Evolutionary conservation across 2,329 filamentous ascomycete genomes (phyloP).

Genomic region (Amauroascus niger): DNA sequence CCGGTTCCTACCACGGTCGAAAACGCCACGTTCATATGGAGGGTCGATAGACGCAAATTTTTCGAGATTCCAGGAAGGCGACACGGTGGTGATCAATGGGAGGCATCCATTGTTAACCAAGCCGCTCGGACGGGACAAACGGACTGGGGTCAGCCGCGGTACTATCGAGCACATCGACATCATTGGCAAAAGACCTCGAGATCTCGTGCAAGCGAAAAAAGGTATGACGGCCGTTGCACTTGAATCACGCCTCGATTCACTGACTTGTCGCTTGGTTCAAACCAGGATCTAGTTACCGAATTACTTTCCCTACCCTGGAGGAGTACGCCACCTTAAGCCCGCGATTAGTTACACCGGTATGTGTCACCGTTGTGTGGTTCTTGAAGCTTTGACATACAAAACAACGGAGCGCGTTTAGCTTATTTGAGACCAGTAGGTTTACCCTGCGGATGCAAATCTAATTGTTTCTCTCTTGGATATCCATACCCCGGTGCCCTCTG

Average conservation of each 20-base stretch:
- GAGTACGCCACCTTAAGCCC: conserved; percentile 61
- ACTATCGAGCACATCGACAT: conserved; percentile 44
- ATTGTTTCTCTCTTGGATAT: conserved; percentile 71
- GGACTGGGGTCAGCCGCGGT: conserved; percentile 30
- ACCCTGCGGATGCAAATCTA: conserved; percentile 62
- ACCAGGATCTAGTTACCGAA: conserved; percentile 41
- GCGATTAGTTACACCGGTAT: conserved; percentile 65
- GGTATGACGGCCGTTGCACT: conserved; percentile 23
- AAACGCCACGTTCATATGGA: conserved; percentile 13
- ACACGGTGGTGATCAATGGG: conserved; percentile 34
- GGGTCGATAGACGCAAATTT: conserved; percentile 32
- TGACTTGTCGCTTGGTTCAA: conserved; percentile 1
- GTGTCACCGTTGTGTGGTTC: conserved; percentile 20
- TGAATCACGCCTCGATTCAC: neutral
- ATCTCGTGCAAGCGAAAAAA: conserved; percentile 48
- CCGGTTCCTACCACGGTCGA: conserved; percentile 7
- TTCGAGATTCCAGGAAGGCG: conserved; percentile 36
- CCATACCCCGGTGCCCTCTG: conserved; percentile 44
- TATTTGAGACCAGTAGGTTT: conserved; percentile 45
- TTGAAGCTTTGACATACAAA: neutral
- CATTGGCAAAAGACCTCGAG: conserved; percentile 53
- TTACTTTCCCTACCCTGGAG: conserved; percentile 58
- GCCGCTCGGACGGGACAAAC: conserved; percentile 32
- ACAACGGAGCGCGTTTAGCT: neutral
- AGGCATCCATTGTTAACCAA: conserved; percentile 34